Evolutionary conservation across 2,329 filamentous ascomycete species (phyloP).

Genomic region (Bisporella sp.): DNA sequence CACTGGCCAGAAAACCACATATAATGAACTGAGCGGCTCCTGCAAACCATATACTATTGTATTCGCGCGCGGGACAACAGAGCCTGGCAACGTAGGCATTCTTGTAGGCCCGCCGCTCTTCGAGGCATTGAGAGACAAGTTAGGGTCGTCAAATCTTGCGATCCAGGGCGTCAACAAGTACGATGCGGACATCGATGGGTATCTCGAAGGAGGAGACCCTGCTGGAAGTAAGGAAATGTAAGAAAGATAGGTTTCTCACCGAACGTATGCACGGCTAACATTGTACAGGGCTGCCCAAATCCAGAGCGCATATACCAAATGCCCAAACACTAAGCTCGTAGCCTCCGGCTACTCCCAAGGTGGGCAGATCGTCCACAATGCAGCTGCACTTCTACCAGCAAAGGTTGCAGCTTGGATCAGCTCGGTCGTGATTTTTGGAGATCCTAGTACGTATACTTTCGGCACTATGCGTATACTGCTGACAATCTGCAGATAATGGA

Average conservation of each 20-base stretch:
- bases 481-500: slow-evolving; percentile 10
- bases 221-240: slow-evolving; percentile 20
- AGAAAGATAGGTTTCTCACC: background rate
- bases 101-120: slow-evolving; percentile 28
- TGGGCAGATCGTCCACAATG: slow-evolving; percentile 37
- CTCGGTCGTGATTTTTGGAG: slow-evolving; percentile 36
- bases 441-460: slow-evolving; percentile 29
- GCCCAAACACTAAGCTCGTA: slow-evolving; percentile 32
- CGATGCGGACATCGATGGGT: slow-evolving; percentile 23
- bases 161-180: slow-evolving; percentile 27
- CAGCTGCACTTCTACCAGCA: slow-evolving; percentile 27
- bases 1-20: slow-evolving; percentile 18
- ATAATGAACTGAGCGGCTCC: slow-evolving; percentile 17
- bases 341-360: slow-evolving; percentile 37
- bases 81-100: slow-evolving; percentile 39
- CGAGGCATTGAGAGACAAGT: slow-evolving; percentile 15
- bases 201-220: slow-evolving; percentile 20
- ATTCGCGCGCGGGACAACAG: slow-evolving; percentile 41
- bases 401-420: slow-evolving; percentile 26
- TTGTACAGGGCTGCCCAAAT: slow-evolving; percentile 25
- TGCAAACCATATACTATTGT: slow-evolving; percentile 34
- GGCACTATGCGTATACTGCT: background rate
- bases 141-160: slow-evolving; percentile 15
- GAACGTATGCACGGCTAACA: background rate
- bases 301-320: slow-evolving; percentile 24